phyloP scores from a whole-genome alignment of 306 rosid genomes.

The Gillenia trifoliata region DNA sequence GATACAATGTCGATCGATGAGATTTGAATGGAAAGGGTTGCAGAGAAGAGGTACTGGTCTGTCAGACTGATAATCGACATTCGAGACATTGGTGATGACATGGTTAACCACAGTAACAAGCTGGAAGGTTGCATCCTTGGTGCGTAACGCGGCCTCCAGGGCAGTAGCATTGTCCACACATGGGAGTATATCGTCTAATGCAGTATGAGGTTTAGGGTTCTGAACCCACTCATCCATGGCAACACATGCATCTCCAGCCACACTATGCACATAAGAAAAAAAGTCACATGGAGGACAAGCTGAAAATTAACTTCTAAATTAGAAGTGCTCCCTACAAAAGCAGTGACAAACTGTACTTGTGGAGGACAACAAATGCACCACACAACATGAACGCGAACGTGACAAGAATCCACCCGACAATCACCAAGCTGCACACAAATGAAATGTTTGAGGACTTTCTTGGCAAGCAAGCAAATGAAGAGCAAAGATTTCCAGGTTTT shows the following conservation, averaged over 20 bases:
- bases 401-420: slow-evolving; percentile 63
- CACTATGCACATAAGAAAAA: not conserved
- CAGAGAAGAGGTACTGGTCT: slow-evolving; percentile 43
- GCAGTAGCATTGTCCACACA: slow-evolving; percentile 31
- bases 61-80: slow-evolving; percentile 40
- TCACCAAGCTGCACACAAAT: slow-evolving; percentile 39
- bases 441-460: not conserved
- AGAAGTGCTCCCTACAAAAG: not conserved
- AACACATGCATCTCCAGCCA: slow-evolving; percentile 43
- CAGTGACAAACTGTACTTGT: slow-evolving; percentile 20
- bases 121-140: slow-evolving; percentile 25
- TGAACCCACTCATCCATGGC: slow-evolving; percentile 56
- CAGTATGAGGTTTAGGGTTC: slow-evolving; percentile 28
- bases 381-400: slow-evolving; percentile 45
- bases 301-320: not conserved
- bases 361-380: slow-evolving; percentile 58
- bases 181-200: slow-evolving; percentile 32
- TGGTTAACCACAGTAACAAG: slow-evolving; percentile 14
- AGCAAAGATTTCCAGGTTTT: not conserved
- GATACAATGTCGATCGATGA: slow-evolving; percentile 30
- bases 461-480: not conserved
- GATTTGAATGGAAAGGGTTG: slow-evolving; percentile 32
- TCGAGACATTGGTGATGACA: not conserved
- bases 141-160: not conserved
- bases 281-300: not conserved